phyloP scores from a whole-genome alignment of 2,329 filamentous ascomycete genomes.

The Verticillium dahliae region DNA sequence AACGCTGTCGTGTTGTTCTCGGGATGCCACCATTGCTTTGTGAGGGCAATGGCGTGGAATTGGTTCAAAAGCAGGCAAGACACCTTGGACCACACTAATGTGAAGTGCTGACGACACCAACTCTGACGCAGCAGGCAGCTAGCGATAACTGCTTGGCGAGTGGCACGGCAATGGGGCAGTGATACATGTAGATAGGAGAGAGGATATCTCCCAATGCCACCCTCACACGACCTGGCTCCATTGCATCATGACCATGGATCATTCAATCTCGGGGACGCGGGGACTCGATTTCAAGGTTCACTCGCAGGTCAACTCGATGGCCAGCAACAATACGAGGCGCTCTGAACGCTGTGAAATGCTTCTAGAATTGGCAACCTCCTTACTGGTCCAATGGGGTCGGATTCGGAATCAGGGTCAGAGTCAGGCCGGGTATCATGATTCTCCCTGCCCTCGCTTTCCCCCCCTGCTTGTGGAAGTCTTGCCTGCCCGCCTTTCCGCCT shows the following conservation, averaged over 20 bases:
- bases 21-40: background rate
- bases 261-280: background rate
- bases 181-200: background rate
- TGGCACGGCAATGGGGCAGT: background rate
- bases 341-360: background rate
- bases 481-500: background rate
- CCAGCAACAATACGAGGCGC: background rate
- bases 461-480: background rate
- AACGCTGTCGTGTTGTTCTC: background rate
- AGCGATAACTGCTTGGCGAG: background rate
- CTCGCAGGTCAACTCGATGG: background rate
- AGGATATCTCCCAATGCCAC: background rate
- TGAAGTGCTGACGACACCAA: background rate
- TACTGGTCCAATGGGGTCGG: background rate
- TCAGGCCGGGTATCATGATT: background rate
- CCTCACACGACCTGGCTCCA: background rate
- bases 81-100: background rate
- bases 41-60: background rate
- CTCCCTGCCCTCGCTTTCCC: background rate
- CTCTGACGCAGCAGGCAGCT: background rate
- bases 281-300: background rate
- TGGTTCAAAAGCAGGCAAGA: background rate
- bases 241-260: background rate
- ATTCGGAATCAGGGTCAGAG: background rate
- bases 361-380: background rate